Percentiles rank a stretch among this genome's conserved stretches.
Conservation (phyloP, 352 stramenopile species). For the Globisporangium cystogenes region DNA sequence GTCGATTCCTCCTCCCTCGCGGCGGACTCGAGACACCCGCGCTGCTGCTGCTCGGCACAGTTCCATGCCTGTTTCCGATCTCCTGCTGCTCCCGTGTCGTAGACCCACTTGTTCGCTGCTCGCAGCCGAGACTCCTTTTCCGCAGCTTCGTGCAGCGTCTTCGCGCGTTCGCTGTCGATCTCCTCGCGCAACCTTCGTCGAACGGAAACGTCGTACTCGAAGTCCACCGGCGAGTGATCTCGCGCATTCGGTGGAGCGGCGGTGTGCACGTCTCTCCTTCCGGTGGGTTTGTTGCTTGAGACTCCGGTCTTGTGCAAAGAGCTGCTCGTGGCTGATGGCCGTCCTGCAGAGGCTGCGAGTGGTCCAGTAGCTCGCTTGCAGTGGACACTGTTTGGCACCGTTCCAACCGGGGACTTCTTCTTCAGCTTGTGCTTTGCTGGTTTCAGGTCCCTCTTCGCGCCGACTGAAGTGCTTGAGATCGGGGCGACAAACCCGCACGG, state of each 20-base stretch:
- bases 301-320: neutral
- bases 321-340: neutral
- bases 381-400: slow-evolving; percentile 17
- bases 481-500: slow-evolving; percentile 42
- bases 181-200: slow-evolving; percentile 47
- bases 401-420: slow-evolving; percentile 2
- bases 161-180: slow-evolving; percentile 42
- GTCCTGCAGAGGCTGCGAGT: slow-evolving; percentile 10
- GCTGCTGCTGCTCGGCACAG: slow-evolving; percentile 1
- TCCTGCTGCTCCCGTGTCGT: neutral
- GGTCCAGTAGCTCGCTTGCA: slow-evolving; percentile 22
- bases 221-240: slow-evolving; percentile 34
- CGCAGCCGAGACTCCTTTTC: slow-evolving; percentile 36
- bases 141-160: slow-evolving; percentile 20
- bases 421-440: slow-evolving; percentile 12
- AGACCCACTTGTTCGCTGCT: slow-evolving; percentile 40
- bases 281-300: neutral
- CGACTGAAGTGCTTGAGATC: neutral
- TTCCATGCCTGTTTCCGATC: slow-evolving; percentile 21
- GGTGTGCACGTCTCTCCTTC: neutral
- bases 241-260: neutral
- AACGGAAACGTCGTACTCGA: slow-evolving; percentile 63
- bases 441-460: slow-evolving; percentile 2
- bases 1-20: neutral
- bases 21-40: neutral